Evolutionary conservation across 179 eudicot species (phyloP).

Genomic region (Drosera spatulata): DNA sequence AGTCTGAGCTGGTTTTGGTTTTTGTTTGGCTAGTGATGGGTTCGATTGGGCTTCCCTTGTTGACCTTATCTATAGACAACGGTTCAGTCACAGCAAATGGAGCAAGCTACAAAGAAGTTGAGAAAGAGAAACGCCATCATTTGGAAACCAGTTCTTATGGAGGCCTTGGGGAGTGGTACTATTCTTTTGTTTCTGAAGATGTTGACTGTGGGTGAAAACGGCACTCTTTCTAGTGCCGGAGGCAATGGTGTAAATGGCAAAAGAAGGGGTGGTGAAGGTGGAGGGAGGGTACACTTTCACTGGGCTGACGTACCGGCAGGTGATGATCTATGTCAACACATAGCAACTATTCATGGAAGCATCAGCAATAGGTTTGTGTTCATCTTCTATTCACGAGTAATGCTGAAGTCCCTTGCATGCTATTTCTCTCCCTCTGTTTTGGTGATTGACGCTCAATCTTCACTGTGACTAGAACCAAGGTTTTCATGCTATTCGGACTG

Average conservation of each 20-base stretch:
- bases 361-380: no score
- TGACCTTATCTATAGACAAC: constrained; percentile 49
- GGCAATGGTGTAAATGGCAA: constrained; percentile 80
- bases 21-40: constrained; percentile 68
- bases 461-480: no score
- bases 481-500: no score
- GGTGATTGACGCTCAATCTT: no score
- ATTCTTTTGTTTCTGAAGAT: constrained; percentile 67
- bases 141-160: constrained; percentile 17
- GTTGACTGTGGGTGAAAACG: constrained; percentile 41
- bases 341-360: no score
- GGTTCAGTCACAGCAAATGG: constrained; percentile 88
- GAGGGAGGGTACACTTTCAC: constrained; percentile 4
- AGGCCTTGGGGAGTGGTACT: constrained; percentile 95
- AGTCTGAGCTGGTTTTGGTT: neutral
- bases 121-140: constrained; percentile 12
- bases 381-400: no score
- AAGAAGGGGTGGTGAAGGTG: constrained; percentile 92
- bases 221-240: constrained; percentile 66
- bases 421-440: no score
- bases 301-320: no score
- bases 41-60: constrained; percentile 83
- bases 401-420: no score
- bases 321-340: no score
- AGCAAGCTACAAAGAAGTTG: constrained; percentile 51